Evolutionary conservation across 1,139 yeast genomes (phyloP), one percentile per base, ranked within the genome.

Genomic region (Debaryomyces subglobosus): DNA sequence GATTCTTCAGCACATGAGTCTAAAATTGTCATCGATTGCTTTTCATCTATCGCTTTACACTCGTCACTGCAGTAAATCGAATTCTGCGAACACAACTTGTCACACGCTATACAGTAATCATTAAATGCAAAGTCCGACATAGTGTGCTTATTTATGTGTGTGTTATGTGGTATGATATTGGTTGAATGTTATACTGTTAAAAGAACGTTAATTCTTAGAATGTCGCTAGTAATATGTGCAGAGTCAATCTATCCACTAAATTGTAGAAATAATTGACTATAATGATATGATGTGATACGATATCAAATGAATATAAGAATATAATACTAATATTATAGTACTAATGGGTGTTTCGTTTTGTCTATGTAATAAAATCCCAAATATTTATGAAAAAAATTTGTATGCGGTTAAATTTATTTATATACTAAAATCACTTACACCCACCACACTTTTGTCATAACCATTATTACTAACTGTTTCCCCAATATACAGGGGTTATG

Each of bases 101-200:
- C 89, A 65, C 89, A 84, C 46, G 81, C 80, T 46, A 83, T 73
- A 64, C 89, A 84, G 67, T 79, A 84, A 64, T 84, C 86, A 66
- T 84, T 81, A 65, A 84, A 84, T 39, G 86, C 86, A 51, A 68
- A 65, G 56, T 69, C 73, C 30, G 43, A 40, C 43, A 40, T 40
- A 12, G 13, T 35, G 25, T 10, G 25, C 12, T 10, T 33, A 8
- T 13, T 9, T 34, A 32, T 32, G 35, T 32, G n/a, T 32, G 32
- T 5, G 13, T 27, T 9, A 5, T 27, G 10, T 30, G 8, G 16
- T 16, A 15, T 7, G 20, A 15, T 32, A 18, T 12, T 32, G 7
- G 35, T 16, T 16, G 25, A 9, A 35, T 12, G 38, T 21, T 18
- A 32, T 5, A 12, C 16, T 13, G 23, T 20, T 35, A 35, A 16